Evolutionary conservation across 805 yeast species (phyloP).

Genomic region (Candida morakotiae): DNA sequence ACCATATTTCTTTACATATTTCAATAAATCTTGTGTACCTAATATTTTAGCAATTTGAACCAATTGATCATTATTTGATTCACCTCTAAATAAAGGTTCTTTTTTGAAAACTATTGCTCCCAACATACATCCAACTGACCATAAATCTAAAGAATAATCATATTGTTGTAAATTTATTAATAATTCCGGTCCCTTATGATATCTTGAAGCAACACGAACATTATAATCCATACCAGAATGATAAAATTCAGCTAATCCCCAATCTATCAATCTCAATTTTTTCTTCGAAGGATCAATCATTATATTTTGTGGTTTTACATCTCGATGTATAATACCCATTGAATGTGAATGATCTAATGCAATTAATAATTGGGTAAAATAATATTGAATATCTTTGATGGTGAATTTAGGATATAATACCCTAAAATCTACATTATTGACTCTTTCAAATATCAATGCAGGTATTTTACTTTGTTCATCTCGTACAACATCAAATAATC

Average conservation of each 20-base stretch:
- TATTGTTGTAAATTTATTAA: constrained; percentile 82
- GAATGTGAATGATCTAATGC: constrained; percentile 90
- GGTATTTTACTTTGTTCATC: constrained; percentile 82
- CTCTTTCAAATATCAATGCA: constrained; percentile 80
- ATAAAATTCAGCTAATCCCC: constrained; percentile 95
- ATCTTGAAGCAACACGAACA: constrained; percentile 90
- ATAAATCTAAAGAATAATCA: constrained; percentile 86
- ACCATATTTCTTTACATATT: constrained; percentile 68
- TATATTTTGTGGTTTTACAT: constrained; percentile 92
- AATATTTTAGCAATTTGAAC: constrained; percentile 84
- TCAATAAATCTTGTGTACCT: constrained; percentile 77
- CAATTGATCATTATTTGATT: constrained; percentile 84
- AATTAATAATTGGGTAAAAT: constrained; percentile 73
- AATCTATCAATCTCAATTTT: constrained; percentile 78
- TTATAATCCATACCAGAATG: constrained; percentile 87
- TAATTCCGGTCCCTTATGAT: constrained; percentile 91
- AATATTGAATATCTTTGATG: constrained; percentile 72
- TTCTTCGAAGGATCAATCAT: constrained; percentile 83
- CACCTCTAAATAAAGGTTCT: constrained; percentile 92
- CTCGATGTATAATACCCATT: constrained; percentile 94
- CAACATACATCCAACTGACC: constrained; percentile 93
- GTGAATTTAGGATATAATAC: constrained; percentile 75
- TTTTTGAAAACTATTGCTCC: constrained; percentile 87
- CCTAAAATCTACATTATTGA: constrained; percentile 80
- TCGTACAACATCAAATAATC: constrained; percentile 72